A percentile compares a stretch with the other conserved stretches of the same genome.
Evolutionary conservation across 208 protist species (phyloP).

Genomic region (Herpetomonas samuelpessoai): DNA sequence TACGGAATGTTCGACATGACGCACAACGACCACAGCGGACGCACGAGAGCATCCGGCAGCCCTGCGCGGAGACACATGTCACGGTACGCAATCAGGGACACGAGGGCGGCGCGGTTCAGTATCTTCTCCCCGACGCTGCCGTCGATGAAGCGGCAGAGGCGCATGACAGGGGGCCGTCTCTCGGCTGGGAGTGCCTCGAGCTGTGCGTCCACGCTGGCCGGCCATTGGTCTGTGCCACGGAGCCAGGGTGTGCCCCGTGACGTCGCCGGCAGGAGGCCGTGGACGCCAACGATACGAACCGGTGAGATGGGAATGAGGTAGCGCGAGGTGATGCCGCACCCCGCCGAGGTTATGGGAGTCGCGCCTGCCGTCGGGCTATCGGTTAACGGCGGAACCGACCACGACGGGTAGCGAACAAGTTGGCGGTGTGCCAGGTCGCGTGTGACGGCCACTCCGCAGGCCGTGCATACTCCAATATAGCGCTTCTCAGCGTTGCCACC

Average conservation of each 20-base stretch:
- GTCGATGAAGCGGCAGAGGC: conserved; percentile 33
- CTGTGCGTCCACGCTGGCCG: conserved; percentile 45
- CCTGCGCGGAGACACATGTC: conserved; percentile 34
- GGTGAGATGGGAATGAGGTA: conserved; percentile 39
- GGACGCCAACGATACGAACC: conserved; percentile 53
- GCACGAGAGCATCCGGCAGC: conserved; percentile 35
- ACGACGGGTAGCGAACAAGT: too few species aligned
- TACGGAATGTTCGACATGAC: conserved; percentile 40
- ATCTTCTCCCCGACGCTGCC: conserved; percentile 45
- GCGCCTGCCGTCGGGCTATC: too few species aligned
- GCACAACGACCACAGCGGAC: conserved; percentile 34
- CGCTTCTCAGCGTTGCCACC: too few species aligned
- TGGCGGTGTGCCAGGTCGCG: too few species aligned
- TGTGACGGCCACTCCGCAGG: too few species aligned
- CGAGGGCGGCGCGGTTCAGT: conserved; percentile 35
- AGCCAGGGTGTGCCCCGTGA: conserved; percentile 60
- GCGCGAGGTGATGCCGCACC: neutral
- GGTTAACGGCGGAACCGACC: too few species aligned
- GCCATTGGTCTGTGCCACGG: conserved; percentile 38
- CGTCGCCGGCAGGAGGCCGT: conserved; percentile 25
- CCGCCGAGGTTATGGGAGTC: too few species aligned
- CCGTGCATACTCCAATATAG: too few species aligned
- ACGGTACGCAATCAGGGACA: conserved; percentile 36
- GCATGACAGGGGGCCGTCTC: conserved; percentile 46
- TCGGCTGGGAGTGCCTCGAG: conserved; percentile 31